phyloP scores from a whole-genome alignment of 139 green algal genomes.

The Chlamydomonas applanata region DNA sequence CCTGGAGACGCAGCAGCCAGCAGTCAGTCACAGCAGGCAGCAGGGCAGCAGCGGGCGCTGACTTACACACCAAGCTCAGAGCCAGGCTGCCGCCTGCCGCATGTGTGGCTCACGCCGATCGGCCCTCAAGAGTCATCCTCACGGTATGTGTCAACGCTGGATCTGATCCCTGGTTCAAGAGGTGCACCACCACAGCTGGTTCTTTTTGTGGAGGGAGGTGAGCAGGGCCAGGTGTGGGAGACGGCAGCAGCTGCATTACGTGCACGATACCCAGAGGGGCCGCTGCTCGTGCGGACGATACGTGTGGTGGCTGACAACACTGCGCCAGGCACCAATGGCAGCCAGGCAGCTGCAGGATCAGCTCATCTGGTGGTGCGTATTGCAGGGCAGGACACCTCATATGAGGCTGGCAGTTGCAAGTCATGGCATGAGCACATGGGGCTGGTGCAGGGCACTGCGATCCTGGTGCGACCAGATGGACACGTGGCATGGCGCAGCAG shows the following conservation, averaged over 20 bases:
- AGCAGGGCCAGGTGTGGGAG: background rate
- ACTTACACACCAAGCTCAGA: conserved; percentile 18
- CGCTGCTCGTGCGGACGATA: too few relatives aligned
- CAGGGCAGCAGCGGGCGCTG: background rate
- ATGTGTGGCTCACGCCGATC: conserved; percentile 45
- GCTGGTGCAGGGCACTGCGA: conserved; percentile 19
- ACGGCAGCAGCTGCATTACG: background rate
- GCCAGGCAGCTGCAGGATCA: background rate
- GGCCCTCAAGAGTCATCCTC: background rate
- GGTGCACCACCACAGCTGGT: background rate
- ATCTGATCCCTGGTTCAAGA: background rate
- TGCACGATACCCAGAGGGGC: too few relatives aligned
- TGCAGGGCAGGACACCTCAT: background rate
- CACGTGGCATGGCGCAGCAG: conserved; percentile 71
- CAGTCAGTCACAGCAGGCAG: background rate
- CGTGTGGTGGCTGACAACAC: too few relatives aligned
- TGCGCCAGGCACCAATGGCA: background rate
- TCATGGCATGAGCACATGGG: conserved; percentile 30
- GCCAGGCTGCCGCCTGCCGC: conserved; percentile 63
- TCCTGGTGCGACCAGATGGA: conserved; percentile 81
- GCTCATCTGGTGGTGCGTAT: background rate
- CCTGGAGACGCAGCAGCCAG: background rate
- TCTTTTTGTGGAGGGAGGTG: background rate
- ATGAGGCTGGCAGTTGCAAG: background rate
- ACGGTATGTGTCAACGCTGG: background rate